These are phyloP conservation scores for Fusarium dimerum DNA, from an alignment of 2,329 filamentous ascomycete species.

Conservation along the genomic window DNA sequence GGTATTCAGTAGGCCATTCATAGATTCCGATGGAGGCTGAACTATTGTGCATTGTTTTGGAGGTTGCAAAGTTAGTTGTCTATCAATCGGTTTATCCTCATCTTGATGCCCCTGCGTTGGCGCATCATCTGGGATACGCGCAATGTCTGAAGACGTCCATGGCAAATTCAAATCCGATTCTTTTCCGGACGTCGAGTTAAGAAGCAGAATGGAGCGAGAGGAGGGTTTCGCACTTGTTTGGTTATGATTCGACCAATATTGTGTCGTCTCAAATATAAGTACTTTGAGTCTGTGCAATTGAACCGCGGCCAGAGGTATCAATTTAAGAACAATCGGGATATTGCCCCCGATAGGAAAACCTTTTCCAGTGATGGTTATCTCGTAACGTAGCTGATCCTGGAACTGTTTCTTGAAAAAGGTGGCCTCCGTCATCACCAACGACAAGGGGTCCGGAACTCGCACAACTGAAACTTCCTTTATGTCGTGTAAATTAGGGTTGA, in stretches of 20 bases:
- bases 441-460: slow-evolving; percentile 82
- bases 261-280: slow-evolving; percentile 84
- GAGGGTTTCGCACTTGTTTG: slow-evolving; percentile 83
- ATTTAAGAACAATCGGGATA: slow-evolving; percentile 90
- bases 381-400: slow-evolving; percentile 94
- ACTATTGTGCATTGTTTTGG: slow-evolving; percentile 41
- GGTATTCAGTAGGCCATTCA: slow-evolving; percentile 77
- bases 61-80: slow-evolving; percentile 56
- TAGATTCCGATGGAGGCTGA: slow-evolving; percentile 49
- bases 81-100: slow-evolving; percentile 48
- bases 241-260: slow-evolving; percentile 86
- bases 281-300: slow-evolving; percentile 93
- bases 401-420: slow-evolving; percentile 92
- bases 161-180: slow-evolving; percentile 69
- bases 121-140: slow-evolving; percentile 78
- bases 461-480: slow-evolving; percentile 81
- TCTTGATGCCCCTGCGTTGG: slow-evolving; percentile 53
- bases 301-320: slow-evolving; percentile 89
- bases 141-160: slow-evolving; percentile 74
- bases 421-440: slow-evolving; percentile 85
- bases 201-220: slow-evolving; percentile 78
- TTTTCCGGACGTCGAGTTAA: slow-evolving; percentile 84
- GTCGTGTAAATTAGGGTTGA: slow-evolving; percentile 84
- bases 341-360: slow-evolving; percentile 87
- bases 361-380: slow-evolving; percentile 94